Evolutionary conservation across 345 rosid genomes (phyloP), one percentile per base, ranked within the genome.

Genomic region (Leavenworthia alabamica): DNA sequence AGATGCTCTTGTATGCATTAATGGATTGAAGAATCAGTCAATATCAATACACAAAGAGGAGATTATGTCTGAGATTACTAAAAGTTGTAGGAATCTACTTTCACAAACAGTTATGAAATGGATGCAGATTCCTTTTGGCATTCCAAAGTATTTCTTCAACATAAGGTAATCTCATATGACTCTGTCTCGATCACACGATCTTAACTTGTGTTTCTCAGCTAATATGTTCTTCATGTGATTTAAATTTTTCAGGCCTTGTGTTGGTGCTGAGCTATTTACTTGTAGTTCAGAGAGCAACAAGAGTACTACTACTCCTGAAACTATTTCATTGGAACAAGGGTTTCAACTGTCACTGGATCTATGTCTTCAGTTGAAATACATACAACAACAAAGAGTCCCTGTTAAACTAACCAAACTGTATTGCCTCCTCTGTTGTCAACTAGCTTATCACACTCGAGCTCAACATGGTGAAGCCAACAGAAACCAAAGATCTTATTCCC

Each of bases 261-360:
- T 81, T 22, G 88, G 95, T 8, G 78, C 88, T 12, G 96, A 93
- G 77, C 83, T 93, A 71, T 77, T 83, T 53, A 68, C 74, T 59
- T 42, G 44, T 56, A 71, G 60, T 50, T 73, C 71, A 37, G 59
- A 50, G 57, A 74, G 72, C 5, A 81, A 77, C 55, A 62, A 58
- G 4, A 66, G 50, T 13, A 71, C n/a, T n/a, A n/a, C n/a, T n/a
- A n/a, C 62, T 55, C 51, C 64, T 23, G 66, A 66, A 8, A 69
- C 43, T 35, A 35, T 86, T 46, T 56, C 44, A 5, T 70, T 82
- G 62, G 57, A 46, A 31, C 79, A 46, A 50, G 94, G 99, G 53
- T 80, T 56, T 72, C 79, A 74, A 41, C 65, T 92, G 54, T 79
- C 94, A 3, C 66, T 92, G 37, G 79, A 81, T 73, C 80, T 92